Conservation (phyloP, 768 basidiomycete species). For the Crassisporium funariophilum region DNA sequence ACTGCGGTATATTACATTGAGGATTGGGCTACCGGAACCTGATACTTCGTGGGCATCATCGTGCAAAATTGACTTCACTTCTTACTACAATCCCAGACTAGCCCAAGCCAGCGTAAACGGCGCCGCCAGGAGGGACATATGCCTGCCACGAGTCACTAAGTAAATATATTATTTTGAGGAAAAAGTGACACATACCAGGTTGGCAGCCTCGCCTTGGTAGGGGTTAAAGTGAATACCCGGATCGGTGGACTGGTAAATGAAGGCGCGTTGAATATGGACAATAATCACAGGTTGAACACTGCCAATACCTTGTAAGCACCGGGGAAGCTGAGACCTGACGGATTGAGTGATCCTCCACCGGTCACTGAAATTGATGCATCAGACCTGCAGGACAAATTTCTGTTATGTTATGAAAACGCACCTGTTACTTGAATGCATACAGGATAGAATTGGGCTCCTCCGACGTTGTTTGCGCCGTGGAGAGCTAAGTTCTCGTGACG, state of each 20-base stretch:
- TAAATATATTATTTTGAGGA: background rate
- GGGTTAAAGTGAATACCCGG: constrained; percentile 37
- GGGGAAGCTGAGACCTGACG: constrained; percentile 41
- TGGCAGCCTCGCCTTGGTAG: constrained; percentile 38
- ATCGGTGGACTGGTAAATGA: constrained; percentile 29
- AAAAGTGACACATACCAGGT: constrained; percentile 31
- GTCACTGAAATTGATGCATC: constrained; percentile 26
- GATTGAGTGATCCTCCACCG: constrained; percentile 36
- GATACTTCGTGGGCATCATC: no score
- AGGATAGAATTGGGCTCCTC: constrained; percentile 43
- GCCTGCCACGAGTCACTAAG: constrained; percentile 17
- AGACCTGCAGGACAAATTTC: background rate
- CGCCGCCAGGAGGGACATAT: constrained; percentile 35
- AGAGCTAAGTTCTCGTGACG: constrained; percentile 42
- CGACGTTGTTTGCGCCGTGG: constrained; percentile 33
- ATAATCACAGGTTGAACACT: background rate
- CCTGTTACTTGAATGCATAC: constrained; percentile 42
- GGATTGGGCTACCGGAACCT: no score
- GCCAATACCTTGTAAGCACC: constrained; percentile 34
- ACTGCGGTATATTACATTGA: no score
- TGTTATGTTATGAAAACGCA: constrained; percentile 2
- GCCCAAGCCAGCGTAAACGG: constrained; percentile 34
- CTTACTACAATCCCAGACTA: no score
- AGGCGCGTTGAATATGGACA: background rate
- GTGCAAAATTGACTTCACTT: no score